These are phyloP conservation scores for Telopea speciosissima DNA, from an alignment of 177 flowering plant species.

Conservation along the genomic window DNA sequence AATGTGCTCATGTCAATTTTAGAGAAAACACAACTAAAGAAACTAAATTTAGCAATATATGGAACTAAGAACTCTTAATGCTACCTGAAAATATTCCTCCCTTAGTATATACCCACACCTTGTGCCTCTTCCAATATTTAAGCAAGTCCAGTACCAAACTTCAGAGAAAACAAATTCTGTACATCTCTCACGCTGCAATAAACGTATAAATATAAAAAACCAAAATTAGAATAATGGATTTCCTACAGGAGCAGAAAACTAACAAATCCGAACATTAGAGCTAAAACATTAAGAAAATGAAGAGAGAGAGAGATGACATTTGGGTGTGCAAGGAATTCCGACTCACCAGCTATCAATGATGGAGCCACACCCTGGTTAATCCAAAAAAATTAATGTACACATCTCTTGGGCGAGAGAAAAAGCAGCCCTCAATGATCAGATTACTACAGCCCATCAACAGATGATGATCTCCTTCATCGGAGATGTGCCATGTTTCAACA, in stretches of 20 bases:
- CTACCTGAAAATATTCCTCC: slow-evolving; percentile 11
- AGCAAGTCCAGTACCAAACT: slow-evolving; percentile 2
- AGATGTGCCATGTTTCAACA: slow-evolving; percentile 4
- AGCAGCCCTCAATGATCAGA: slow-evolving; percentile 5
- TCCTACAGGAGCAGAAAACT: neutral
- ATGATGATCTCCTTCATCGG: slow-evolving; percentile 4
- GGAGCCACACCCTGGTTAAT: slow-evolving; percentile 1
- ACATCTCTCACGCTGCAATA: slow-evolving; percentile 11
- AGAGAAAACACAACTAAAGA: neutral
- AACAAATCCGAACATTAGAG: neutral
- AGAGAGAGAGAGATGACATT: neutral
- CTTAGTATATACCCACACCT: neutral
- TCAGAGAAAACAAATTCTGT: slow-evolving; percentile 4
- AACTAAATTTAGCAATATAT: neutral
- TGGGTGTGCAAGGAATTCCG: neutral
- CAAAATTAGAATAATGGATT: neutral
- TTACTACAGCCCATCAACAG: neutral
- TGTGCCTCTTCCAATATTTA: neutral
- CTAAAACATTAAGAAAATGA: neutral
- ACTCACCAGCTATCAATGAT: slow-evolving; percentile 16
- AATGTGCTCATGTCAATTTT: neutral
- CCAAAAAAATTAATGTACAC: slow-evolving; percentile 6
- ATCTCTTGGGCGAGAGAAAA: slow-evolving; percentile 1
- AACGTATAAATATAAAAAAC: neutral
- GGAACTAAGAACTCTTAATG: neutral